Base-by-base conservation (phyloP, 208 protist species). In the Leishmania mexicana region DNA sequence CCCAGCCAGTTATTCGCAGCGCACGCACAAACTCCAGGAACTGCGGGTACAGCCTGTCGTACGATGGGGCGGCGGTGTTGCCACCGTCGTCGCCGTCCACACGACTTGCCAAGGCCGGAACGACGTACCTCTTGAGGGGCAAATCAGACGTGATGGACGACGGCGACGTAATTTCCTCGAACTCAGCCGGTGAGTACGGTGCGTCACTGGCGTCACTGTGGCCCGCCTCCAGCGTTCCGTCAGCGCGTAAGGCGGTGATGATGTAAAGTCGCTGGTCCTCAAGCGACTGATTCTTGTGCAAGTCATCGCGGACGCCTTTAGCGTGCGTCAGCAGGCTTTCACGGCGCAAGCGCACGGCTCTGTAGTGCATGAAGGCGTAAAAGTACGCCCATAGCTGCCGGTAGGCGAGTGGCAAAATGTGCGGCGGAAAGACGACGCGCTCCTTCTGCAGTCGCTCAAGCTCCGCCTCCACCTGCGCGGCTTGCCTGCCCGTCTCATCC, bases 331-430 rank as follows among this genome's bases (percentile, higher is more conserved):
- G 49, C 45, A 28, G 47, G 2, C 75, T 35, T 54, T 70, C 67
- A 1, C 70, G 57, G 5, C 82, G 75, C 71, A 67, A 53, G 57
- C n/a, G 38, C 8, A 78, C 31, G 0, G 83, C 81, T 28, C 76
- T 67, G 42, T 83, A 54, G 68, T 92, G 89, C 71, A 70, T 77
- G 68, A 85, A 92, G 17, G 90, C 89, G 83, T 94, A 92, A 64
- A 92, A 94, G 77, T 87, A 94, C 0, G 88, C 90, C 89, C 90
- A 94, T 45, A 94, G 79, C 79, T 87, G 73, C 19, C 81, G 80
- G 71, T 80, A 88, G 19, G 75, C 78, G 15, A 87, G 53, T 35
- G 77, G 72, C 57, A 82, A 53, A 40, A 85, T 65, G 51, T 81
- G 81, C 31, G 76, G n/a, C 0, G 84, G 84, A 40, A 83, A 76